Conservation (phyloP, 192 early-diverging fungal species). For the Pilaira anomala region DNA sequence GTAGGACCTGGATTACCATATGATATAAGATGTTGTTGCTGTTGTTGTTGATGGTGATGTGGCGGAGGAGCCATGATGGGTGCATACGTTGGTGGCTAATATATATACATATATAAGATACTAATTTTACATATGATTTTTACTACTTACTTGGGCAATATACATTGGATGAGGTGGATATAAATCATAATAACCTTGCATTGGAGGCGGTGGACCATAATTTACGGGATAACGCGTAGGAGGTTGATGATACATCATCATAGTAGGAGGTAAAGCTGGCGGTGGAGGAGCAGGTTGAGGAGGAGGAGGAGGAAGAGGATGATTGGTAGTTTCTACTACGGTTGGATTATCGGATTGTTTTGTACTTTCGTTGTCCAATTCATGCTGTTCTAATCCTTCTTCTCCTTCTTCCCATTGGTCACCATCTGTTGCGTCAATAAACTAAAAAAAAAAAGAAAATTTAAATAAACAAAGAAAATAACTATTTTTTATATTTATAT, state of each 20-base stretch:
- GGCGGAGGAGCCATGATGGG: background rate
- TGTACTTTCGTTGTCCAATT: background rate
- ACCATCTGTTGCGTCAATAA: slow-evolving; percentile 24
- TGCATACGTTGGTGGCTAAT: background rate
- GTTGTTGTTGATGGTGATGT: background rate
- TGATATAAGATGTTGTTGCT: background rate
- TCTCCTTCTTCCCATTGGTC: slow-evolving; percentile 22
- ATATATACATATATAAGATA: too few species aligned
- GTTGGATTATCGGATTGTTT: background rate
- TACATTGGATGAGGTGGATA: slow-evolving; percentile 26
- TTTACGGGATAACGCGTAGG: slow-evolving; percentile 5
- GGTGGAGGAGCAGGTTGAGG: background rate
- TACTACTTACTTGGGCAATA: slow-evolving; percentile 31
- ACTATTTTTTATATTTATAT: too few species aligned
- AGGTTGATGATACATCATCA: slow-evolving; percentile 5
- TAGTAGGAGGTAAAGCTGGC: background rate
- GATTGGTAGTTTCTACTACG: background rate
- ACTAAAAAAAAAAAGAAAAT: slow-evolving; percentile 11
- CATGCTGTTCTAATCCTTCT: background rate
- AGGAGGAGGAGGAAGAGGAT: background rate
- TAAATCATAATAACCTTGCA: background rate
- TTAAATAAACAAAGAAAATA: background rate
- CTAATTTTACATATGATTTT: too few species aligned
- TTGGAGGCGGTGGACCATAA: background rate
- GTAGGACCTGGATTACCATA: background rate